Conservation (phyloP, 2,329 filamentous ascomycete species). For the Alternaria consortialis region DNA sequence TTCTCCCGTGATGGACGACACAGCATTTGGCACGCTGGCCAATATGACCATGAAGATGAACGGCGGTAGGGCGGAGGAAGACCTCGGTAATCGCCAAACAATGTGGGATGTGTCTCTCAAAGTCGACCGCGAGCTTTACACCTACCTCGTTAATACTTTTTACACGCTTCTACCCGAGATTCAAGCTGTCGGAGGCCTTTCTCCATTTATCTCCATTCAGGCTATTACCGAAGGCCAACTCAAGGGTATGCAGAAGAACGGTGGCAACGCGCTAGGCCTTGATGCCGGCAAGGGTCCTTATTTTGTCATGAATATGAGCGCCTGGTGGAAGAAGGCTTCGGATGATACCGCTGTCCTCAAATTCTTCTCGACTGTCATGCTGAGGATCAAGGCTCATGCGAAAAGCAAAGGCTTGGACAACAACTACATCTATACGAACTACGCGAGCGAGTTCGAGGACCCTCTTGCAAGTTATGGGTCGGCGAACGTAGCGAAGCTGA, state of each 20-base stretch:
- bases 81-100: conserved; percentile 29
- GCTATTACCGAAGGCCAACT: conserved; percentile 35
- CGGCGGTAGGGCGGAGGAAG: conserved; percentile 24
- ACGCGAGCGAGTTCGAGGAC: conserved; percentile 55
- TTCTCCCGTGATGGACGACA: conserved; percentile 32
- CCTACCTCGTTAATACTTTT: conserved; percentile 34
- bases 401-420: conserved; percentile 22
- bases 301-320: conserved; percentile 33
- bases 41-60: conserved; percentile 35
- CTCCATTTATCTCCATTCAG: conserved; percentile 34
- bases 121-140: conserved; percentile 31
- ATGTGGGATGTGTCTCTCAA: conserved; percentile 43
- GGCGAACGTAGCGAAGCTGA: conserved; percentile 46
- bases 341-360: conserved; percentile 33
- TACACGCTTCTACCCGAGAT: conserved; percentile 19
- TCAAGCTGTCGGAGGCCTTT: conserved; percentile 22
- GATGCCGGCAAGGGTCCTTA: conserved; percentile 25
- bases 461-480: conserved; percentile 47
- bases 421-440: conserved; percentile 55
- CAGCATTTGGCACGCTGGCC: conserved; percentile 28
- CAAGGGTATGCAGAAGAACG: conserved; percentile 35
- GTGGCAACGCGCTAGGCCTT: conserved; percentile 43
- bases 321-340: conserved; percentile 23
- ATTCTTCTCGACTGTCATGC: conserved; percentile 29
- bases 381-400: conserved; percentile 30